Evolutionary conservation across 2,329 filamentous ascomycete species (phyloP).

Genomic region (Scortechinia acanthostroma): DNA sequence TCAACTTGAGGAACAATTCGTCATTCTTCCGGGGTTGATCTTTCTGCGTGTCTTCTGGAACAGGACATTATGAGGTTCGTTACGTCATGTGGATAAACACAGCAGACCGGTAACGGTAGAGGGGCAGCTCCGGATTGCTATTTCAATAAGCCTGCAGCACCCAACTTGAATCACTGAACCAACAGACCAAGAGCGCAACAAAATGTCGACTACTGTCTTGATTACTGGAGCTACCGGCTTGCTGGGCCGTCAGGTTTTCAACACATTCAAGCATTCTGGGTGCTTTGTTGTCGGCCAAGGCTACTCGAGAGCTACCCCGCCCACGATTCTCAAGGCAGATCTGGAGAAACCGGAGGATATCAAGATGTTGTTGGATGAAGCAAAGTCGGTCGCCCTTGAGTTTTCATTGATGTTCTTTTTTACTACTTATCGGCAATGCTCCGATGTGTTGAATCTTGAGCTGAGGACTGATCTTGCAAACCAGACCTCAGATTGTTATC

Average conservation of each 20-base stretch:
- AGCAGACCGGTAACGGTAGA: too few species aligned
- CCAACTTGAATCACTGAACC: background rate
- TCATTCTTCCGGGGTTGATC: too few species aligned
- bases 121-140: too few species aligned
- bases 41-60: too few species aligned
- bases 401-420: background rate
- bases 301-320: slow-evolving; percentile 66
- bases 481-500: slow-evolving; percentile 69
- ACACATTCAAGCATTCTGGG: slow-evolving; percentile 56
- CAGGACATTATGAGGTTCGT: too few species aligned
- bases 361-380: slow-evolving; percentile 37
- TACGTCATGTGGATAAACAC: too few species aligned
- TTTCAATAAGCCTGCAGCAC: too few species aligned
- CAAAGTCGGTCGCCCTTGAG: slow-evolving; percentile 28
- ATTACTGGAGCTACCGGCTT: slow-evolving; percentile 81
- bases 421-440: background rate
- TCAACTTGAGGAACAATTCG: too few species aligned
- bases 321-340: slow-evolving; percentile 56
- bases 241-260: slow-evolving; percentile 71
- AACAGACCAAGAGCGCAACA: too few species aligned
- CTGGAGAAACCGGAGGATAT: slow-evolving; percentile 37
- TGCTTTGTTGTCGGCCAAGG: slow-evolving; percentile 73
- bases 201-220: slow-evolving; percentile 40
- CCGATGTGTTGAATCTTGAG: slow-evolving; percentile 10
- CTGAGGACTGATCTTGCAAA: background rate